Base-by-base conservation (phyloP, 2,329 filamentous ascomycete species). In the Paracoccidioides brasiliensis region DNA sequence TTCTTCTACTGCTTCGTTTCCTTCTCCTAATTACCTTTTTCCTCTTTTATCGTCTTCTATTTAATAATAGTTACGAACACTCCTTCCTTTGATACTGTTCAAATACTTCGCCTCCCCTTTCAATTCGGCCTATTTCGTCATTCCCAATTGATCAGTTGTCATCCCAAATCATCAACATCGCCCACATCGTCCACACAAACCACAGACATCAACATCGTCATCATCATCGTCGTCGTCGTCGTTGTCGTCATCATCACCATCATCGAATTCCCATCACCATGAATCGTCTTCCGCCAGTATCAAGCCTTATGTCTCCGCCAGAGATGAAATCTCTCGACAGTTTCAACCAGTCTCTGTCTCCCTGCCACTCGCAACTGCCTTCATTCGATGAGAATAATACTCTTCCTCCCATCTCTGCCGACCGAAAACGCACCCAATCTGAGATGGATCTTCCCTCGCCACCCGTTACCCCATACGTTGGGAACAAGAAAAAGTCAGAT, bases 321-420 rank as follows among this genome's bases (percentile, higher is more conserved):
- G 72, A 74, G 63, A 58, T 67, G n/a, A 80, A 73, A 50, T 76
- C 77, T 22, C 70, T 78, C 3, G 78, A 78, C 55, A 78, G 66
- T 51, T 74, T 74, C 62, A 63, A 67, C 55, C 60, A 64, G 45
- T 55, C 63, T 15, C 54, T 43, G 44, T 57, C 55, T 49, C 50
- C 28, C 22, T 53, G 42, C 67, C 30, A 65, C 64, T 56, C 58
- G 60, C 55, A 64, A 64, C 42, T 62, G 64, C 55, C 63, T 68
- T 55, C 58, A 58, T 42, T 62, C 65, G 12, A 63, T 63, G 56
- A 55, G 61, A 66, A 68, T 28, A 64, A 70, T 58, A 72, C 65
- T 55, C 64, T 74, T 10, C 67, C 72, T 55, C 71, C 71, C 38
- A 72, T 74, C 57, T 69, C 71, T 55, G 63, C 64, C 68, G 67